Base-by-base conservation (phyloP, 352 stramenopile genomes). In the Elongisporangium anandrum region DNA sequence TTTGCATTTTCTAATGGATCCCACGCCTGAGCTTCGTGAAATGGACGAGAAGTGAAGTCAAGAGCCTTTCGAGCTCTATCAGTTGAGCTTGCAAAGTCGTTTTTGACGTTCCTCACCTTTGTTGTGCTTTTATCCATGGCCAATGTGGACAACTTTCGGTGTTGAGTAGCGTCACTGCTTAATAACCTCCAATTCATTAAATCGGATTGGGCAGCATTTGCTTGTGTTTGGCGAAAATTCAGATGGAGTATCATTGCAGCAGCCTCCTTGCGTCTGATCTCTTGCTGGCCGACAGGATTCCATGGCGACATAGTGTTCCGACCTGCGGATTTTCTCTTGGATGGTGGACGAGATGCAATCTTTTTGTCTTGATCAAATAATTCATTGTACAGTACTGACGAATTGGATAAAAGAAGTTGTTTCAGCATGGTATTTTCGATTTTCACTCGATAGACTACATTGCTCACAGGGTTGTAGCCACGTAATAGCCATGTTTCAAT, bases 1-100 rank as follows among this genome's bases (percentile, higher is more conserved):
- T 91, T 94, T 4, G 85, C 81, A 56, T 94, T 94, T 60, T 94
- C 85, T 2, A 94, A 62, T 1, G 76, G 70, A 61, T 94, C 85
- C 85, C 85, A 94, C 4, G 82, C 77, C 55, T 92, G 82, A 5
- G 79, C 70, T 58, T 88, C 65, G 19, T 74, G 70, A 53, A 92
- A 90, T 1, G 64, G 63, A 0, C 74, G 70, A 13, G 73, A 85
- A 1, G 69, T 51, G 22, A 88, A 91, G 26, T 85, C 76, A 4
- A 91, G 61, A 2, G 77, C 75, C 51, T 66, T 69, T 49, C 69
- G 70, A 5, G 81, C 73, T 20, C 72, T 75, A 4, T 64, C 56
- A 2, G 81, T 65, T 0, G 79, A 68, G 38, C 63, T 34, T 17
- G 9, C 29, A 29, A 70, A 77, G 26, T 58, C 59, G n/a, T 41